Base-by-base conservation (phyloP, 108 stramenopile genomes). In the Nannochloropsis gaditana region DNA sequence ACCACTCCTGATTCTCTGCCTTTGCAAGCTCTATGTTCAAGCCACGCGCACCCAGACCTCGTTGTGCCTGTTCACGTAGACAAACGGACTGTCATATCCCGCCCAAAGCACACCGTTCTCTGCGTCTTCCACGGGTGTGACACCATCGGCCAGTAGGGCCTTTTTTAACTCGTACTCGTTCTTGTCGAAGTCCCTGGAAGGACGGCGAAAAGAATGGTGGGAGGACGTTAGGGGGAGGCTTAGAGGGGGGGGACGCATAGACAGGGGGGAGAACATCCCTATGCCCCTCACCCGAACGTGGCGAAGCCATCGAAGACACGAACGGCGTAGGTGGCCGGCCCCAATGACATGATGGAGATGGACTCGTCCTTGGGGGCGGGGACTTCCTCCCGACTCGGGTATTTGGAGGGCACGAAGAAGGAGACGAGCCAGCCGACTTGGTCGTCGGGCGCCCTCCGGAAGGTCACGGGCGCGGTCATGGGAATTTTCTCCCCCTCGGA, bases 371-470 rank as follows among this genome's bases (percentile, higher is more conserved):
- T 41, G 2, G 83, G 83, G 43, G 21, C 17, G n/a, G 83, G 83
- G 2, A 83, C 45, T 5, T 83, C 83, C 5, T 41, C 45, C 45
- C 21, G n/a, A 44, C 43, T 83, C 3, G 42, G 43, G 45, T 44
- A 83, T n/a, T 45, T 83, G 83, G 43, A 44, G n/a, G 83, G 83
- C n/a, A 83, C 45, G 31, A 83, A 83, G 42, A 83, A 83, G 42
- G 43, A 42, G n/a, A 83, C 83, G n/a, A 41, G 21, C 45, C 45
- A 83, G 21, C 80, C 80, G 19, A 41, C 80, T 11, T 21, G 11
- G 5, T 31, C 80, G 21, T 80, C 80, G 21, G 80, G 31, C 31
- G 31, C 11, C 2, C 41, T 42, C 43, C 83, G 83, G 83, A 83
- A 83, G 44, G 31, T 83, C n/a, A 83, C 83, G 44, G 83, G 83